Evolutionary conservation across 306 rosid genomes (phyloP), one percentile per base, ranked within the genome.

Genomic region (Alnus glutinosa): DNA sequence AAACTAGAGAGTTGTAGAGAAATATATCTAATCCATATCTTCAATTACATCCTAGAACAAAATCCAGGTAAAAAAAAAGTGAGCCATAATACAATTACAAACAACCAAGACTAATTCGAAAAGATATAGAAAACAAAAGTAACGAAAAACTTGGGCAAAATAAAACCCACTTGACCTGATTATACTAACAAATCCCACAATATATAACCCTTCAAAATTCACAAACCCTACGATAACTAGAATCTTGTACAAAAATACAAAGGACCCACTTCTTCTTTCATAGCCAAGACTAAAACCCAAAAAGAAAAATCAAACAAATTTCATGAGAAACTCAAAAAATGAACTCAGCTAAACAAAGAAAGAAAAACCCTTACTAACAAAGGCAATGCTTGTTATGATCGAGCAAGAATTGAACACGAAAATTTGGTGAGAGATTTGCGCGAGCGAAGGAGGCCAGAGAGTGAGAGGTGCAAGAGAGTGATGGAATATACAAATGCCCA

Each of bases 281-380:
- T 57, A 57, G 55, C 63, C 7, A 74, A 74, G 64, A 74, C 23
- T 48, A 79, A 50, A 70, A 42, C 49, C 67, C 16, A 79, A 77
- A 57, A 55, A 78, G 54, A 14, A 52, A 59, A 67, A 37, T 36
- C 30, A 69, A 13, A 71, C 37, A 19, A 48, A 82, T 71, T 73
- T 68, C 71, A 76, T 62, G 36, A 64, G 16, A 16, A 30, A 23
- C 4, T 49, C 34, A 3, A 36, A 62, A 55, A 7, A 8, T 1
- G 19, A 57, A 79, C 16, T 47, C 5, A 16, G 15, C 11, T 10
- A 9, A 46, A 18, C 7, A n/a, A 62, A 47, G 75, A 34, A 39
- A 11, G 55, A 68, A 55, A 39, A 79, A 51, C 55, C 77, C 85
- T 58, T 66, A 76, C 47, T 57, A 18, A 72, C 59, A 77, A 75